These are phyloP conservation scores for Dactylellina cionopaga DNA, from an alignment of 2,329 filamentous ascomycete genomes.

Conservation along the genomic window DNA sequence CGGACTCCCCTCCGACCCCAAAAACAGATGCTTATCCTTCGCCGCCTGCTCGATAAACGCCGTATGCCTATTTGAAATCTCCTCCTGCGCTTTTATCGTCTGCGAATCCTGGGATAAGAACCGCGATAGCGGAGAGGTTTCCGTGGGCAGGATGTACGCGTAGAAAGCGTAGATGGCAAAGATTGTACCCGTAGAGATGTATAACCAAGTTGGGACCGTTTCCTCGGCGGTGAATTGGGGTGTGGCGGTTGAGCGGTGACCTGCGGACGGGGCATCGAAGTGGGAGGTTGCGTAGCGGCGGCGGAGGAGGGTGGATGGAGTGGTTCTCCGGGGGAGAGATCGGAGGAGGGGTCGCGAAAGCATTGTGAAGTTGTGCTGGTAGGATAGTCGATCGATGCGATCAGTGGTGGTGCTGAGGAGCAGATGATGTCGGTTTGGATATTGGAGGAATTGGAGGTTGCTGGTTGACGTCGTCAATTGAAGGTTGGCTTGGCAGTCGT, in stretches of 20 bases:
- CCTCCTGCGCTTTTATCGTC: slow-evolving; percentile 31
- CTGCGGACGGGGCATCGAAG: slow-evolving; percentile 30
- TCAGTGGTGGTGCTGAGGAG: slow-evolving; percentile 1
- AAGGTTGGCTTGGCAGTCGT: slow-evolving; percentile 1
- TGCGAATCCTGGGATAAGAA: slow-evolving; percentile 13
- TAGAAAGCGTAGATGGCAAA: slow-evolving; percentile 42
- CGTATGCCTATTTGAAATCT: slow-evolving; percentile 49
- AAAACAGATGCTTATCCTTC: slow-evolving; percentile 38
- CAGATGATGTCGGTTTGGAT: background rate
- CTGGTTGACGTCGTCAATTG: slow-evolving; percentile 13
- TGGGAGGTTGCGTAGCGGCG: slow-evolving; percentile 34
- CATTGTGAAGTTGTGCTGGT: slow-evolving; percentile 23
- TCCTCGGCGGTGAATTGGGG: slow-evolving; percentile 14
- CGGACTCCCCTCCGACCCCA: slow-evolving; percentile 16
- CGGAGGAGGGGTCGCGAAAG: slow-evolving; percentile 40
- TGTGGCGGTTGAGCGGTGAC: slow-evolving; percentile 16
- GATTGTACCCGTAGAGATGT: slow-evolving; percentile 35
- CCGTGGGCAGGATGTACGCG: slow-evolving; percentile 38
- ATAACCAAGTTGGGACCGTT: slow-evolving; percentile 39
- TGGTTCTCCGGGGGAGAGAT: slow-evolving; percentile 29
- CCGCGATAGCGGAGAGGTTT: slow-evolving; percentile 24
- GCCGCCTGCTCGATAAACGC: slow-evolving; percentile 42
- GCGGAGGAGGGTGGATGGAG: slow-evolving; percentile 24
- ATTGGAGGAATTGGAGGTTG: background rate
- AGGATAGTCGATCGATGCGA: too few species aligned